Evolutionary conservation across 208 protist genomes (phyloP), one percentile per base, ranked within the genome.

Genomic region (Trypanosomatidae sp.): DNA sequence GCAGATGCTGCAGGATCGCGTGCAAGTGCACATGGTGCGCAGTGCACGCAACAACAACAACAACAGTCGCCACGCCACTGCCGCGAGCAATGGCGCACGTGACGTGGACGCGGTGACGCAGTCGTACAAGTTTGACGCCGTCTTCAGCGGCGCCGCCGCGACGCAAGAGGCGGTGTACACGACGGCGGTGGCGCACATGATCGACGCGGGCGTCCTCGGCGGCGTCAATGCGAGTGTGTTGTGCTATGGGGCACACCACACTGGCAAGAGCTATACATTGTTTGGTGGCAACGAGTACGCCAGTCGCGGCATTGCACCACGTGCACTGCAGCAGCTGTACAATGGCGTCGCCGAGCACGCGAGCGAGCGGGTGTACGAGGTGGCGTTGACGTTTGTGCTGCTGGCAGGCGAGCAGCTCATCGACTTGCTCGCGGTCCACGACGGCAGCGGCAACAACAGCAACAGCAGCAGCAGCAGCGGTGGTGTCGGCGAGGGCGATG

Each of bases 231-330:
- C 66, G 18, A 92, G 82, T 18, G 28, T 92, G 13, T 24, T 94
- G 25, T 84, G 70, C 46, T 87, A 71, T 41, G 86, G 89, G 0
- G 74, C 82, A 43, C 59, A 66, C 22, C 70, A 68, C 2, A 63
- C 78, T 0, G 87, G 81, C n/a, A 89, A 92, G 43, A 85, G 65
- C 2, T 82, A 75, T 48, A 93, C 83, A 2, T 35, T 86, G 25
- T 84, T 83, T 48, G 81, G 30, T 35, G n/a, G 30, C 30, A 35
- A n/a, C 27, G 49, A 51, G 21, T 49, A 53, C 48, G 15, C 20
- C 16, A 63, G 43, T 22, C 46, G 74, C 24, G 86, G 86, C 8
- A 65, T 82, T 23, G 75, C 79, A 11, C 79, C 74, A 6, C 57
- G 79, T 20, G 63, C 67, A 16, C 59, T 94, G 10, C 49, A 74